phyloP scores from a whole-genome alignment of 1,284 basidiomycete species.

The Puccinia horiana region DNA sequence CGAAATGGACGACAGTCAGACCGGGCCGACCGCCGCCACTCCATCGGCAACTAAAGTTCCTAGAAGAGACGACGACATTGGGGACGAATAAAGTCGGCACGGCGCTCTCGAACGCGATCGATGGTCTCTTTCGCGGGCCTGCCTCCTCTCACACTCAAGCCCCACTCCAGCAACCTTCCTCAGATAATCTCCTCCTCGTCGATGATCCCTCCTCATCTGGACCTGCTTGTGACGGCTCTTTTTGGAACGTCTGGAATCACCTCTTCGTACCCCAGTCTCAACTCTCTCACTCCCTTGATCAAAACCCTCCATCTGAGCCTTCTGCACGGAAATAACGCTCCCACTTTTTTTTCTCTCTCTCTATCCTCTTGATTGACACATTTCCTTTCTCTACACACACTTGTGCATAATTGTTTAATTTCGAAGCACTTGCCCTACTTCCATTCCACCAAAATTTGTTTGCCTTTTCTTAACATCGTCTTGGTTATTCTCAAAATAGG shows the following conservation, averaged over 20 bases:
- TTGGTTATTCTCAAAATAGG: no score
- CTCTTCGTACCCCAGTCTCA: background rate
- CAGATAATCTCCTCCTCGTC: no score
- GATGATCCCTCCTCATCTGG: background rate
- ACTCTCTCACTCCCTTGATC: no score
- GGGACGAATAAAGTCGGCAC: background rate
- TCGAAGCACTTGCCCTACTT: no score
- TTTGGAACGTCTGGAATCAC: slow-evolving; percentile 1
- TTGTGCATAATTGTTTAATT: no score
- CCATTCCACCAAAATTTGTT: no score
- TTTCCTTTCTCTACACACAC: no score
- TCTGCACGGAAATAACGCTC: no score
- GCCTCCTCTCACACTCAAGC: background rate
- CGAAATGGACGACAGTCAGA: slow-evolving; percentile 38
- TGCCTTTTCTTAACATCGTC: no score
- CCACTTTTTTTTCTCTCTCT: no score
- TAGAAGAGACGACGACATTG: slow-evolving; percentile 7
- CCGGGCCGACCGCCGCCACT: slow-evolving; percentile 25
- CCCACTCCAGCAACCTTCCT: background rate
- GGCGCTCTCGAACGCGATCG: slow-evolving; percentile 2
- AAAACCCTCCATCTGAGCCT: no score
- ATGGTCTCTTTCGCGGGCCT: slow-evolving; percentile 8
- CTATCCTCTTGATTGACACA: no score
- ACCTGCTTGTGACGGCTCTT: background rate
- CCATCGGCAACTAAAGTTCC: background rate